A percentile compares a stretch with the other conserved stretches of the same genome.
These are phyloP conservation scores for Trametes villosa DNA, from an alignment of 768 basidiomycete genomes.

Conservation along the genomic window DNA sequence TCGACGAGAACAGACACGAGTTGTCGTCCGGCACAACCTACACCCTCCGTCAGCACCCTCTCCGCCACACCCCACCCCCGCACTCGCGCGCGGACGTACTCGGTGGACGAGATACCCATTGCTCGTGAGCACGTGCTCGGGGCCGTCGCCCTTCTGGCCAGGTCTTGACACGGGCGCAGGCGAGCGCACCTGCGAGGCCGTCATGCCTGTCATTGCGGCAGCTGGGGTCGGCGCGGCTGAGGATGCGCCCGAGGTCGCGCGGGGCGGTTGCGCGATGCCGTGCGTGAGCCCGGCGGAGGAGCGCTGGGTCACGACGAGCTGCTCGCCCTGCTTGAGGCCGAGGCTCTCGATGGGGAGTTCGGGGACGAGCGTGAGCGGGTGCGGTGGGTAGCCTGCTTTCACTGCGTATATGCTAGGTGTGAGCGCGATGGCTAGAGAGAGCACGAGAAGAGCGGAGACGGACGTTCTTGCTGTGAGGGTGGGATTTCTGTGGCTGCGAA, in stretches of 20 bases:
- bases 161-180: constrained; percentile 25
- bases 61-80: not conserved
- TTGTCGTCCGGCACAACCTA: constrained; percentile 97
- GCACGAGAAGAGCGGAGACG: not conserved
- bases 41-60: not conserved
- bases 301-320: constrained; percentile 74
- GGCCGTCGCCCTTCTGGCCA: constrained; percentile 40
- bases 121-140: constrained; percentile 62
- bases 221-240: constrained; percentile 27
- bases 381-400: constrained; percentile 86
- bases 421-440: not conserved
- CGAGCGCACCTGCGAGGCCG: constrained; percentile 28
- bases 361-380: constrained; percentile 67
- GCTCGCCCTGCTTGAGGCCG: constrained; percentile 79
- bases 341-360: constrained; percentile 77
- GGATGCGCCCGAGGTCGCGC: constrained; percentile 10
- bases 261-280: not conserved
- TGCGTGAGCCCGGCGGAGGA: constrained; percentile 21
- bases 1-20: constrained; percentile 89
- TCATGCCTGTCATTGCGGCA: constrained; percentile 31
- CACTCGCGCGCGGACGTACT: constrained; percentile 43
- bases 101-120: constrained; percentile 71
- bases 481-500: constrained; percentile 68
- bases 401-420: constrained; percentile 46
- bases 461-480: constrained; percentile 75